phyloP scores from a whole-genome alignment of 208 protist species.

The Dictyostelium gargantuum region DNA sequence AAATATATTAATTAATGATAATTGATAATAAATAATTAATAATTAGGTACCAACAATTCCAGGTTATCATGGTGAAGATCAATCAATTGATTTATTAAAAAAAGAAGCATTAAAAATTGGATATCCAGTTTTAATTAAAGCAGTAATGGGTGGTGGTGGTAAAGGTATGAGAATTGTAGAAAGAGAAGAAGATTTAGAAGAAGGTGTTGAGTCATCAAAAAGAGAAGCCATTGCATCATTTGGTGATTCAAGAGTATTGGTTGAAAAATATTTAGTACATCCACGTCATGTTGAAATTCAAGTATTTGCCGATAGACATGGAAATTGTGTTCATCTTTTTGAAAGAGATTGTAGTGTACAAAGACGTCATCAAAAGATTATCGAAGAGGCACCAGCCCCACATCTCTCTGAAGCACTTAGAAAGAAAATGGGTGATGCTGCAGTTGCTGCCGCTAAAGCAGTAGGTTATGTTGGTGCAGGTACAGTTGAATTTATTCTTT shows the following conservation, averaged over 20 bases:
- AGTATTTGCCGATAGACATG: conserved; percentile 93
- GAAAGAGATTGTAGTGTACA: conserved; percentile 97
- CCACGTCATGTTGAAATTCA: conserved; percentile 94
- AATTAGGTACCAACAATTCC: conserved; percentile 87
- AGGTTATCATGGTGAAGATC: conserved; percentile 91
- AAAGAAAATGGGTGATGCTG: conserved; percentile 87
- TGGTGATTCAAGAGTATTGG: conserved; percentile 92
- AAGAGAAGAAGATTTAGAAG: conserved; percentile 65
- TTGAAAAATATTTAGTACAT: conserved; percentile 93
- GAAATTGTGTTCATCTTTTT: conserved; percentile 92
- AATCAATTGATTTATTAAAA: conserved; percentile 73
- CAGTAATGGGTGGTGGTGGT: conserved; percentile 91
- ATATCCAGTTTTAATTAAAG: conserved; percentile 98
- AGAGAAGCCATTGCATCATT: conserved; percentile 92
- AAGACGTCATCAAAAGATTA: conserved; percentile 95
- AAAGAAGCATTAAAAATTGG: conserved; percentile 86
- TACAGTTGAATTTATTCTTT: conserved; percentile 98
- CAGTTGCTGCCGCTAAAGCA: conserved; percentile 87
- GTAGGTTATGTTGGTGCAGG: conserved; percentile 94
- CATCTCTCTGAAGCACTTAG: conserved; percentile 81
- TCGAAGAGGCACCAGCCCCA: conserved; percentile 78
- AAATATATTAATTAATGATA: background rate
- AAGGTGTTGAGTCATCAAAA: conserved; percentile 83
- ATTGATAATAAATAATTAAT: background rate
- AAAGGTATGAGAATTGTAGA: conserved; percentile 92